These are phyloP conservation scores for Lodderomyces theae DNA, from an alignment of 1,139 yeast genomes.

Conservation along the genomic window DNA sequence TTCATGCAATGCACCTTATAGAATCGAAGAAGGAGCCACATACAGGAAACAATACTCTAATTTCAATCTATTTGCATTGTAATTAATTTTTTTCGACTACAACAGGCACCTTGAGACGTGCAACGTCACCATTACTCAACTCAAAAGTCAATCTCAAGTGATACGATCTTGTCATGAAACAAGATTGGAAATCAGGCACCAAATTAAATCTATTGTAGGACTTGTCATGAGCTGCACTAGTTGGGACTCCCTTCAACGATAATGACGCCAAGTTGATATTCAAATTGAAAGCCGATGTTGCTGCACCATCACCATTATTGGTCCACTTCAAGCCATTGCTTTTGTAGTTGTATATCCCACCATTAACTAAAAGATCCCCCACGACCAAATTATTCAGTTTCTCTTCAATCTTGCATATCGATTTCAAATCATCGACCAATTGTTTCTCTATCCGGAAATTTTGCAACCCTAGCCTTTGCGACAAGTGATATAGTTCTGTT, in stretches of 20 bases:
- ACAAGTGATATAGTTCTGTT: slow-evolving; percentile 20
- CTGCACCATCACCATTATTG: slow-evolving; percentile 1
- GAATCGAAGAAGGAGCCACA: no score
- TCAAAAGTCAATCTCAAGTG: slow-evolving; percentile 29
- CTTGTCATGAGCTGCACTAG: not conserved
- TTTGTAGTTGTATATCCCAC: slow-evolving; percentile 9
- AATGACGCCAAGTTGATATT: slow-evolving; percentile 13
- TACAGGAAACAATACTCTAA: not conserved
- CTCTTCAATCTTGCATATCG: slow-evolving; percentile 27
- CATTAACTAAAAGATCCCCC: slow-evolving; percentile 15
- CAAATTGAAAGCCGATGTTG: slow-evolving; percentile 12
- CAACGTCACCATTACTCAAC: slow-evolving; percentile 27
- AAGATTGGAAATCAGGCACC: slow-evolving; percentile 41
- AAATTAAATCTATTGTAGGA: slow-evolving; percentile 24
- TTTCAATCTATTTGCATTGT: not conserved
- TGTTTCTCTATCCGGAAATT: slow-evolving; percentile 29
- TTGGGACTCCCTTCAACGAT: slow-evolving; percentile 11
- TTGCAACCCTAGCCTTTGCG: slow-evolving; percentile 23
- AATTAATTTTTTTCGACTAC: slow-evolving; percentile 16
- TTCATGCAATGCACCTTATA: no score
- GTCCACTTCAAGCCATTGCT: slow-evolving; percentile 7
- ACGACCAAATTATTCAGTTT: slow-evolving; percentile 27
- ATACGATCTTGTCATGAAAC: slow-evolving; percentile 35
- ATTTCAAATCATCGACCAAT: slow-evolving; percentile 31
- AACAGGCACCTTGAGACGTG: slow-evolving; percentile 34